Evolutionary conservation across 2,329 filamentous ascomycete genomes (phyloP), one percentile per base, ranked within the genome.

Genomic region (Colletotrichum echinochloae): DNA sequence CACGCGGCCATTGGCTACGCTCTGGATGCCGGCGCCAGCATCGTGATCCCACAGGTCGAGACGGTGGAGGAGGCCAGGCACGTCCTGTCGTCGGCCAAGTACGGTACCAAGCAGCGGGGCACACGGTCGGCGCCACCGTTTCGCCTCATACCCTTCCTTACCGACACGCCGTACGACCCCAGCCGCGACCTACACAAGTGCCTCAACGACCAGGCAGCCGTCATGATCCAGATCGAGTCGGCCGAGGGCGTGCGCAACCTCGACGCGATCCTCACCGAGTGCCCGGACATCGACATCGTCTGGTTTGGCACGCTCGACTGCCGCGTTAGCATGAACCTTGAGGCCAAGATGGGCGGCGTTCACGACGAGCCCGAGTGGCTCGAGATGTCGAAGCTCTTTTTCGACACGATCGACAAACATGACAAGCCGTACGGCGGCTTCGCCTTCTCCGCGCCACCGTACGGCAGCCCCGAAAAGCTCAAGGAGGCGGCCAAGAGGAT

Each of bases 181-280:
- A 70, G 68, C n/a, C 69, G 75, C 5, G 78, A 81, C 37, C 67
- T 85, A 9, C 79, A 79, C 69, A 75, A 80, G 70, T 81, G 80
- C 71, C 60, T 84, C 37, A 86, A 86, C 75, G 74, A 82, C 61
- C 84, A 85, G 74, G 83, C 84, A 0, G 84, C 84, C 55, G 76
- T 86, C 67, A 82, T 85, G 77, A 83, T 86, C 57, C 84, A 86
- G 74, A 83, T 86, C 48, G 84, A 86, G 75, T 77, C 79, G 1
- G 73, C 81, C 5, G 76, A 79, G 61, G 84, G 79, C 52, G 77
- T 85, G 67, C 75, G 82, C 62, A 85, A 86, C 74, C 82, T 86
- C n/a, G 84, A 86, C 71, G 82, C 78, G 48, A 85, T 86, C 65
- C 79, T 86, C 37, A 84, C 83, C 18, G 81, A 80, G 67, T 79